Evolutionary conservation across 2,329 filamentous ascomycete genomes (phyloP), one percentile per base, ranked within the genome.

Genomic region (Cladosporium sp.): DNA sequence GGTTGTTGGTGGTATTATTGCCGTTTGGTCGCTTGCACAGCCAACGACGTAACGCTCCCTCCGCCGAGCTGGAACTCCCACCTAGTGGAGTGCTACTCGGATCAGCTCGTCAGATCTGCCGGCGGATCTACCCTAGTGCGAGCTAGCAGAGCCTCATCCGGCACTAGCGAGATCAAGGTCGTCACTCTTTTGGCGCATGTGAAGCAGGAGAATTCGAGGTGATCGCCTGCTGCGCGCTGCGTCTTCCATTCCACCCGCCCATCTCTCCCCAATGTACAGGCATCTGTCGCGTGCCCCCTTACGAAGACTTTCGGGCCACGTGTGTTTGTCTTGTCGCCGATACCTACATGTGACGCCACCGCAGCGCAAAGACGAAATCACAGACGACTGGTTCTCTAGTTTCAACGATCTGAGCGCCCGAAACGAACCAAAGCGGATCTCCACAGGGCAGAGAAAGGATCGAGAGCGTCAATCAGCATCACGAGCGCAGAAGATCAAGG

Each of bases 311-410:
- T 22, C 25, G 32, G 42, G 42, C 20, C 56, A 53, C 13, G 48
- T 45, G 19, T 53, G 56, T 40, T 22, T 53, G n/a, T 45, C 56
- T 15, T 58, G 56, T 39, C 56, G 56, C 28, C 56, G 56, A 19
- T 32, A 47, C 12, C 44, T 58, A 7, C 47, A 50, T 40, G 37
- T 35, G 28, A 45, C 36, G 17, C 20, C n/a, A n/a, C 24, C n/a
- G 40, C 54, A 17, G 13, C 55, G 25, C 7, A 42, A 56, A n/a
- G 35, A 56, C 25, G 42, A n/a, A 13, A 13, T 12, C 1, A 42
- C 34, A 20, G 42, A 56, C 42, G 52, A 55, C 32, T 37, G 44
- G 42, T 20, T 39, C 12, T 36, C 44, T 1, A 47, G 37, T 19
- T 48, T 48, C 53, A 56, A 56, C 19, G 53, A 56, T 17, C 32